Base-by-base conservation (phyloP, 192 early-diverging fungal genomes). In the Entomortierella beljakovae region DNA sequence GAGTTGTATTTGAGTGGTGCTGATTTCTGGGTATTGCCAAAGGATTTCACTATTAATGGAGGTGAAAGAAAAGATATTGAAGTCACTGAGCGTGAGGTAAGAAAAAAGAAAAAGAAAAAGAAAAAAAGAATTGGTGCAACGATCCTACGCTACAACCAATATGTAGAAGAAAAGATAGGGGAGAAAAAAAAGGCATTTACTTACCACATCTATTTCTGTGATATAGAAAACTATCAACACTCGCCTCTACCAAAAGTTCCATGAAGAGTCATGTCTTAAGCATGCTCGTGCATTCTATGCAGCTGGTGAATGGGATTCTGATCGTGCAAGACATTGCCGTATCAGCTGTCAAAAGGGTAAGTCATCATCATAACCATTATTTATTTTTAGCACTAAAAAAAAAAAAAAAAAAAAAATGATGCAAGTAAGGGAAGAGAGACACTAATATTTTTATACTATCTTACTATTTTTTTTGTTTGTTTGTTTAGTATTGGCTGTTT, bases 161-260 rank as follows among this genome's bases (percentile, higher is more conserved):
- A n/a, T n/a, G n/a, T n/a, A n/a, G n/a, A n/a, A n/a, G n/a, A n/a
- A n/a, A n/a, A n/a, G n/a, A n/a, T n/a, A n/a, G n/a, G n/a, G n/a
- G n/a, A n/a, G n/a, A n/a, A n/a, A n/a, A n/a, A n/a, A n/a, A n/a
- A n/a, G n/a, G n/a, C n/a, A 52, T 59, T 56, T 63, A 55, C 55
- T 48, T 42, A 37, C 18, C 32, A 35, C 43, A 8, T 55, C 26
- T 54, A 40, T 29, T 58, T 71, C 61, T n/a, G 53, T 42, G 46
- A 55, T 25, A 31, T n/a, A 89, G 87, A 82, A 82, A 62, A 82
- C 74, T 9, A 86, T 89, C 51, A 82, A 86, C 51, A 83, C 76
- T 52, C 83, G 88, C 8, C 57, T 89, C 32, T 87, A 89, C 61
- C 82, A 83, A 40, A 89, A 87, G 68, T 89, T 86, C 55, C 82